These are phyloP conservation scores for Yamadazyma conglobata DNA, from an alignment of 1,139 yeast genomes.

Conservation along the genomic window DNA sequence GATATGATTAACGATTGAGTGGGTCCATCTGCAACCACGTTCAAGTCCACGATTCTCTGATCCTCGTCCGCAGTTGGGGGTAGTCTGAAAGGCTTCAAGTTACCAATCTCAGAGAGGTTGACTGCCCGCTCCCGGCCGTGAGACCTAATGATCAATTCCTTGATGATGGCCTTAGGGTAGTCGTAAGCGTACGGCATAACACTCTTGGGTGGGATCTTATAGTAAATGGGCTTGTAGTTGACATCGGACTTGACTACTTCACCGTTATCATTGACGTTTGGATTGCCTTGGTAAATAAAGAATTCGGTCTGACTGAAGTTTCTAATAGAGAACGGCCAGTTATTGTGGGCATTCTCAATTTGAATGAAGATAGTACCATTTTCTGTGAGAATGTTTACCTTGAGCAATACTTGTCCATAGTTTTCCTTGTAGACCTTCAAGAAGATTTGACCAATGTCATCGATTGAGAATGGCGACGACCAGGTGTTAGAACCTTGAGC, in stretches of 20 bases:
- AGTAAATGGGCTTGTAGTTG: conserved; percentile 69
- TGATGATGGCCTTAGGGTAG: conserved; percentile 84
- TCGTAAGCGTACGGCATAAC: conserved; percentile 99
- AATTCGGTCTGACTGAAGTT: conserved; percentile 86
- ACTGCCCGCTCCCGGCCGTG: conserved; percentile 76
- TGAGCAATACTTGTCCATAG: conserved; percentile 65
- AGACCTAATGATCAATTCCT: conserved; percentile 71
- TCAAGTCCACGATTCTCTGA: conserved; percentile 68
- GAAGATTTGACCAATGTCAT: conserved; percentile 78
- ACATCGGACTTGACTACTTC: conserved; percentile 47
- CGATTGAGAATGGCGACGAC: conserved; percentile 86
- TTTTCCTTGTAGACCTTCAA: conserved; percentile 64
- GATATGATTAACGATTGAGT: conserved; percentile 84
- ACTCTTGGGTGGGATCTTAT: conserved; percentile 80
- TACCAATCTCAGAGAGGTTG: conserved; percentile 90
- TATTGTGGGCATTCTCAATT: conserved; percentile 64
- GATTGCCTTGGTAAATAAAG: conserved; percentile 81
- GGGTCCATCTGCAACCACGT: conserved; percentile 96
- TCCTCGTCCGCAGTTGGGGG: conserved; percentile 47
- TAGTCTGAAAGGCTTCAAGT: conserved; percentile 77
- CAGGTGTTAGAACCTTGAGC: conserved; percentile 60
- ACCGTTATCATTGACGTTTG: conserved; percentile 72
- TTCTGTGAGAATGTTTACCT: conserved; percentile 72
- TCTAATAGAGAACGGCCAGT: conserved; percentile 92
- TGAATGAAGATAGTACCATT: conserved; percentile 78